Conservation (phyloP, 106 monocot genomes). For the Dendrobium catenatum region DNA sequence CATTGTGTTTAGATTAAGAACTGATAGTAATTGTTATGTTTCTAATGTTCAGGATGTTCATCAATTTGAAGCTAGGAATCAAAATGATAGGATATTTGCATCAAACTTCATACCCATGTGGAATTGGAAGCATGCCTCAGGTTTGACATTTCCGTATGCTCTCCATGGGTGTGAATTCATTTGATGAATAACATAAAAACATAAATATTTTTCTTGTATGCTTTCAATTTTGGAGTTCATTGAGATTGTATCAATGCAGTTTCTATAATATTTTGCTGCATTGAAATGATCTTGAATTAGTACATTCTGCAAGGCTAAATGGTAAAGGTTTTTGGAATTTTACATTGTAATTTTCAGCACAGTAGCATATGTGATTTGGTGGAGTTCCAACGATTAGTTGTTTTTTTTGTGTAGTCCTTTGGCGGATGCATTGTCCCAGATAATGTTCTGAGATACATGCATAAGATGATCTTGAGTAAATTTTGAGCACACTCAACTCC, state of each 20-base stretch:
- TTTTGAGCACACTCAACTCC: not conserved
- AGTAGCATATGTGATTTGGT: not conserved
- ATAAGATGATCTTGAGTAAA: not conserved
- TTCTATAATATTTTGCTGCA: not conserved
- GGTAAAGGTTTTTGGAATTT: no score
- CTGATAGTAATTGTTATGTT: not conserved
- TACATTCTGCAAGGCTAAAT: no score
- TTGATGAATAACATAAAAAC: not conserved
- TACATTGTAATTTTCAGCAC: no score
- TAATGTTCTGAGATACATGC: not conserved
- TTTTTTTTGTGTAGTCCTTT: not conserved
- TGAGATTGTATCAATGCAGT: not conserved
- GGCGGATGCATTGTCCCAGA: not conserved
- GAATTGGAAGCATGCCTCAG: slow-evolving; percentile 43
- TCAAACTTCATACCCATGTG: slow-evolving; percentile 92
- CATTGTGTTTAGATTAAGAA: not conserved
- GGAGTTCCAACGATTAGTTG: not conserved
- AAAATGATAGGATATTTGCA: slow-evolving; percentile 64
- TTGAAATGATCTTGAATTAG: no score
- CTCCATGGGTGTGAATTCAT: not conserved
- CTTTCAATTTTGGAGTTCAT: not conserved
- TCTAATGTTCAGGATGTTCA: slow-evolving; percentile 47
- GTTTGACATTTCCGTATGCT: slow-evolving; percentile 21
- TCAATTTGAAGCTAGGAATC: slow-evolving; percentile 43
- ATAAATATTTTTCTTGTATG: not conserved